A percentile compares a stretch with the other conserved stretches of the same genome.
Evolutionary conservation across 192 early-diverging fungal genomes (phyloP).

Genomic region (Coemansia sp.): DNA sequence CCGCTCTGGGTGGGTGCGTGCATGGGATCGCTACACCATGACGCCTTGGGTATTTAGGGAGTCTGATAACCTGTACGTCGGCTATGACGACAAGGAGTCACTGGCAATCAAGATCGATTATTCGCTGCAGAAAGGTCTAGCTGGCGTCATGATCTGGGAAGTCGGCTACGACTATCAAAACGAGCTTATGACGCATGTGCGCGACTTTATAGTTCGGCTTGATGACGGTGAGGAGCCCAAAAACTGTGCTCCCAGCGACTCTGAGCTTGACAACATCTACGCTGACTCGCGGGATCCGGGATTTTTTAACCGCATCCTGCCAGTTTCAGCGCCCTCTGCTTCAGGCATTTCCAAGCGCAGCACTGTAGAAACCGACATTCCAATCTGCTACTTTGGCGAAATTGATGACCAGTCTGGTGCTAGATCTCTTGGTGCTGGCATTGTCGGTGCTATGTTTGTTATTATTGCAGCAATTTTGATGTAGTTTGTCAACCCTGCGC

Average conservation of each 20-base stretch:
- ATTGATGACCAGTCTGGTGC: constrained; percentile 12
- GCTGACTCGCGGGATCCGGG: constrained; percentile 35
- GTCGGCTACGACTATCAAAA: constrained; percentile 66
- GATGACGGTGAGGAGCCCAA: constrained; percentile 31
- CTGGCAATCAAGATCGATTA: constrained; percentile 66
- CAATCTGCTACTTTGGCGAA: constrained; percentile 40
- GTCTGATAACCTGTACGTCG: constrained; percentile 61
- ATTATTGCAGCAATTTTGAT: neutral
- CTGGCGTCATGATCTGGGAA: constrained; percentile 75
- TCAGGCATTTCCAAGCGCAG: neutral
- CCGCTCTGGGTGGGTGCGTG: constrained; percentile 61
- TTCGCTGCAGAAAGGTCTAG: constrained; percentile 59
- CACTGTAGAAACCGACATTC: constrained; percentile 11
- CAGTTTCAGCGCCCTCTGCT: constrained; percentile 1
- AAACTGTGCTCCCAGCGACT: constrained; percentile 45
- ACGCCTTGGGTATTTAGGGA: constrained; percentile 77
- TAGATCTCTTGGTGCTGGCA: neutral
- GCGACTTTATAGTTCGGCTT: constrained; percentile 36
- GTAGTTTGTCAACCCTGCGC: constrained; percentile 1
- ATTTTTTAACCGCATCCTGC: constrained; percentile 37
- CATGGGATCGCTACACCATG: constrained; percentile 62
- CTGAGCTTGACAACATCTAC: constrained; percentile 36
- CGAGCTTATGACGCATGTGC: constrained; percentile 59
- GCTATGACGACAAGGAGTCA: constrained; percentile 72
- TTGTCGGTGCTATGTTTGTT: neutral